Percentiles rank a stretch among this genome's conserved stretches.
These are phyloP conservation scores for Mariannaea sp. DNA, from an alignment of 2,329 filamentous ascomycete species.

Conservation along the genomic window DNA sequence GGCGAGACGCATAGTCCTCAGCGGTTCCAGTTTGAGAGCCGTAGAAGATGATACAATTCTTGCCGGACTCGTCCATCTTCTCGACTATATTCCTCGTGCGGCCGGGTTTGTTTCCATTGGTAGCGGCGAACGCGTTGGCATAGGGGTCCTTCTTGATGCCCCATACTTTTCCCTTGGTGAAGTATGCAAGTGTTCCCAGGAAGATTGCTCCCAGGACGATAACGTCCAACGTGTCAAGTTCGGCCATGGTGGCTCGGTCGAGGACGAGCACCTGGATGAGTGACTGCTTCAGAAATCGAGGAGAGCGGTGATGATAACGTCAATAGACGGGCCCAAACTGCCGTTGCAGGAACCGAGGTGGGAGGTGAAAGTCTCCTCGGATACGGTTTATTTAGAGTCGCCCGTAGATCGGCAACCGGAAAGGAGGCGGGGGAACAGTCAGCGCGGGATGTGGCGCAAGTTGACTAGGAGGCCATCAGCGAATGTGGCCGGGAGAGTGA, in stretches of 20 bases:
- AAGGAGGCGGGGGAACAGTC: constrained; percentile 35
- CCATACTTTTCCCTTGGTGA: constrained; percentile 97
- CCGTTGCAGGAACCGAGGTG: constrained; percentile 16
- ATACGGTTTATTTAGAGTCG: constrained; percentile 12
- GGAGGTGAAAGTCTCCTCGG: constrained; percentile 16
- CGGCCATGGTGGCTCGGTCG: constrained; percentile 70
- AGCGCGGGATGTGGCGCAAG: constrained; percentile 32
- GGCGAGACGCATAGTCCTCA: constrained; percentile 94
- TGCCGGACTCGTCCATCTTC: constrained; percentile 93
- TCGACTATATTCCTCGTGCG: constrained; percentile 92
- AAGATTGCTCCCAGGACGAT: constrained; percentile 86
- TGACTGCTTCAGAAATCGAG: constrained; percentile 7
- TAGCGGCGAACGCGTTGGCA: constrained; percentile 72
- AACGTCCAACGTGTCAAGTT: constrained; percentile 94
- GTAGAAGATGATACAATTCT: constrained; percentile 98
- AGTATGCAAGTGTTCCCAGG: constrained; percentile 88
- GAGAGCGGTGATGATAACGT: constrained; percentile 16
- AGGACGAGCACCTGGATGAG: constrained; percentile 14
- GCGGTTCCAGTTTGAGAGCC: constrained; percentile 98
- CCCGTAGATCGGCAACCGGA: constrained; percentile 32
- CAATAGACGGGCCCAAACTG: constrained; percentile 11
- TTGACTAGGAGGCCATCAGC: constrained; percentile 12
- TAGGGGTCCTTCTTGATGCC: constrained; percentile 88
- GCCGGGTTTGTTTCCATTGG: constrained; percentile 73
- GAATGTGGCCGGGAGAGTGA: constrained; percentile 14